Conservation (phyloP, 192 early-diverging fungal genomes). For the Coemansia sp. region DNA sequence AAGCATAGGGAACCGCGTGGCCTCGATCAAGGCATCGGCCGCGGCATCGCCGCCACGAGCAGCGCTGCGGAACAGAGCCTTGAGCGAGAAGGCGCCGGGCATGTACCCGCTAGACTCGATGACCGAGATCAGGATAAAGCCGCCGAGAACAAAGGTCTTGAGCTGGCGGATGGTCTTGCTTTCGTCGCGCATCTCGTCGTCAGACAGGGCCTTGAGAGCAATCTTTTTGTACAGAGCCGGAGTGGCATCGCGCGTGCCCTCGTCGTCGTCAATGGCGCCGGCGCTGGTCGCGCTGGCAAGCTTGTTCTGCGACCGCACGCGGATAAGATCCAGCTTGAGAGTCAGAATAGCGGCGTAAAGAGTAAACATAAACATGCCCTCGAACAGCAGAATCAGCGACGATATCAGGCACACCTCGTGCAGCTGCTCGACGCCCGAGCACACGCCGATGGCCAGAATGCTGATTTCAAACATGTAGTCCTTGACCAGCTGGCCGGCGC, state of each 20-base stretch:
- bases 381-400: slow-evolving; percentile 76
- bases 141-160: slow-evolving; percentile 50
- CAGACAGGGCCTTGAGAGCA: slow-evolving; percentile 61
- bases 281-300: slow-evolving; percentile 18
- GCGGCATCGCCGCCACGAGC: slow-evolving; percentile 8
- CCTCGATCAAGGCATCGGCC: slow-evolving; percentile 19
- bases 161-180: slow-evolving; percentile 49
- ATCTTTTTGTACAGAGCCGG: slow-evolving; percentile 60
- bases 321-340: slow-evolving; percentile 78
- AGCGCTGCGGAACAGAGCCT: slow-evolving; percentile 23
- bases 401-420: slow-evolving; percentile 80
- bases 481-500: slow-evolving; percentile 60
- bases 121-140: slow-evolving; percentile 41
- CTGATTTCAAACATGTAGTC: slow-evolving; percentile 83
- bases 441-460: slow-evolving; percentile 72
- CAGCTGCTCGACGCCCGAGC: slow-evolving; percentile 70
- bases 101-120: slow-evolving; percentile 48
- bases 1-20: slow-evolving; percentile 30
- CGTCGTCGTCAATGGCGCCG: slow-evolving; percentile 22
- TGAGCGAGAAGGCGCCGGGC: slow-evolving; percentile 44
- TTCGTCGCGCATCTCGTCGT: slow-evolving; percentile 53
- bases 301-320: slow-evolving; percentile 47
- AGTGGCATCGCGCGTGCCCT: slow-evolving; percentile 19
- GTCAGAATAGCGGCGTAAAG: slow-evolving; percentile 83
- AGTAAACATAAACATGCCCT: slow-evolving; percentile 78